These are phyloP conservation scores for Piromyces sp. DNA, from an alignment of 192 early-diverging fungal species.

Conservation along the genomic window DNA sequence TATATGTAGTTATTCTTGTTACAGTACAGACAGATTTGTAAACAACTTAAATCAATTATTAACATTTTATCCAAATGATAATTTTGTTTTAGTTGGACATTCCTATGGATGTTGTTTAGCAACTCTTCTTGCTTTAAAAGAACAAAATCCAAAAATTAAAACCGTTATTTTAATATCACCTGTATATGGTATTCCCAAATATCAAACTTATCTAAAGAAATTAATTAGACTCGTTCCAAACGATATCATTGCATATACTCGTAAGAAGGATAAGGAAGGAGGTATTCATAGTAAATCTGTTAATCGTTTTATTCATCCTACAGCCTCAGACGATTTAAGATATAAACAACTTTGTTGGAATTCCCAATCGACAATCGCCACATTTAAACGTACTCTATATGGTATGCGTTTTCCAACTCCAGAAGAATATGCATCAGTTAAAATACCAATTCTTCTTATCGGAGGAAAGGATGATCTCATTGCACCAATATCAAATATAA, in stretches of 20 bases:
- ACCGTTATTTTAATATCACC: background rate
- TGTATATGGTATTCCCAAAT: background rate
- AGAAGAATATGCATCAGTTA: background rate
- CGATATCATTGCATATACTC: background rate
- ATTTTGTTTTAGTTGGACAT: background rate
- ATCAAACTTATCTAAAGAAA: background rate
- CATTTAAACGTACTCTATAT: background rate
- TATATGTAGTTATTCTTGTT: background rate
- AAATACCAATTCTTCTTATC: background rate
- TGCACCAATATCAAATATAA: background rate
- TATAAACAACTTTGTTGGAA: background rate
- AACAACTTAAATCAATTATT: background rate
- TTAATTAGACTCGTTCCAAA: background rate
- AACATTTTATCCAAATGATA: background rate
- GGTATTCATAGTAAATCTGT: background rate
- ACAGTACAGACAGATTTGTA: background rate
- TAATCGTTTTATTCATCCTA: background rate
- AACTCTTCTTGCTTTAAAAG: background rate
- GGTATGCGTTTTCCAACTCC: background rate
- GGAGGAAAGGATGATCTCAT: background rate
- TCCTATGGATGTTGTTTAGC: background rate
- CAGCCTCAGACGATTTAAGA: background rate
- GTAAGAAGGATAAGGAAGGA: background rate
- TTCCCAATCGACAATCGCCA: background rate
- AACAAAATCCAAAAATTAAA: background rate